These are phyloP conservation scores for Sugiyamaella xylanicola DNA, from an alignment of 1,139 yeast species.

Conservation along the genomic window DNA sequence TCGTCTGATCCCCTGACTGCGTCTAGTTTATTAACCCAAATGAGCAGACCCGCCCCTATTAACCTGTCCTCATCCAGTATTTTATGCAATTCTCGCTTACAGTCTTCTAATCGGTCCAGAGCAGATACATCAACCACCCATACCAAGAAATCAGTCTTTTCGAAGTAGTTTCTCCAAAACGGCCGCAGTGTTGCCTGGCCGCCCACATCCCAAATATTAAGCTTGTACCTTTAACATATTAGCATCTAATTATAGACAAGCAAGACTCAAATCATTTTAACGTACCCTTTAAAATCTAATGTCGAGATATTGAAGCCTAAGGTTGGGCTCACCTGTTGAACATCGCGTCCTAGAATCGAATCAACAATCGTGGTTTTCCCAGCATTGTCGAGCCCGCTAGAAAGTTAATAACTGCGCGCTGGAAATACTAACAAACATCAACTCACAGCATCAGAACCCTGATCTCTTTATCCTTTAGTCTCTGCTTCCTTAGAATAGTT, in stretches of 20 bases:
- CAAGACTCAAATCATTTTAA: conserved; percentile 35
- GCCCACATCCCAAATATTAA: conserved; percentile 74
- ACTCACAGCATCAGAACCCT: conserved; percentile 63
- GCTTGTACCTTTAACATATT: conserved; percentile 49
- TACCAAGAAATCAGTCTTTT: conserved; percentile 76
- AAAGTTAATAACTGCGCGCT: not conserved
- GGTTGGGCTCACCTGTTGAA: conserved; percentile 57
- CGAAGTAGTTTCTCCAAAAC: conserved; percentile 91
- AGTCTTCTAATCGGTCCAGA: conserved; percentile 63
- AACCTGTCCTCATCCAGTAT: conserved; percentile 69
- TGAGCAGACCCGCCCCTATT: conserved; percentile 58
- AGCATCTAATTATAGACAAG: too few relatives aligned
- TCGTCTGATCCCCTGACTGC: conserved; percentile 48
- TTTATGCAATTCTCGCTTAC: conserved; percentile 61
- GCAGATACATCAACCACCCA: conserved; percentile 89
- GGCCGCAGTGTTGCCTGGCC: conserved; percentile 79
- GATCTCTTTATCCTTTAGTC: conserved; percentile 74
- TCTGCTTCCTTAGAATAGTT: conserved; percentile 79
- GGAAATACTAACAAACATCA: not conserved
- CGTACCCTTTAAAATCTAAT: conserved; percentile 40
- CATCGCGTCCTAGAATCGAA: conserved; percentile 47
- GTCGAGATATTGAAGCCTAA: conserved; percentile 66
- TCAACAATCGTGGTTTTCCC: conserved; percentile 85
- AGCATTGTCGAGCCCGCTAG: conserved; percentile 76
- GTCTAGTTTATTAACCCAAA: conserved; percentile 50